Base-by-base conservation (phyloP, 495 filamentous ascomycete species). In the Talaromyces wortmannii region DNA sequence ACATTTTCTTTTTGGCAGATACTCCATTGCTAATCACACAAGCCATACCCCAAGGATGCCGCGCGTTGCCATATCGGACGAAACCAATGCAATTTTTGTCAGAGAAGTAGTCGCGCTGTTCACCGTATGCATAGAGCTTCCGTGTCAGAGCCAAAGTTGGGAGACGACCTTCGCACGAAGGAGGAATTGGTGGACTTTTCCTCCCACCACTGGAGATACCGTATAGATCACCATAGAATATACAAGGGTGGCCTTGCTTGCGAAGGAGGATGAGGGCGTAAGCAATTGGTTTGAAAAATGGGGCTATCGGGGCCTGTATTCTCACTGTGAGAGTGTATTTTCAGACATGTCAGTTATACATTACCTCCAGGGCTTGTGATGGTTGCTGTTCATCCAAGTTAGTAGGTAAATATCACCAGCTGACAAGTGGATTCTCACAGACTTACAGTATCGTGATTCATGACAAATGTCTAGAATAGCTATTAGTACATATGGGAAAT, bases 201-300 rank as follows among this genome's bases (percentile, higher is more conserved):
- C 78, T 67, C 36, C 58, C 59, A 48, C 62, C 66, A 10, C 69
- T 78, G 56, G 75, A 66, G 56, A 86, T 83, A n/a, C 87, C 86
- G 63, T 88, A 90, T 8, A 90, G 59, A 58, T 91, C 87, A 31
- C 87, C 87, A 62, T 85, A 90, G 63, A 87, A 91, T 50, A 89
- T 59, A 58, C 85, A 90, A 0, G 87, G 87, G 55, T 84, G 85
- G 33, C 87, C 86, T 11, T 74, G 65, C 40, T 73, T 63, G 18
- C 85, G 83, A 16, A 90, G 79, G 13, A 90, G 81, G 53, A 89
- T 89, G 36, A 85, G 68, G 7, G 80, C 67, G 57, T 86, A 83
- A 31, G 81, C 80, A 10, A 84, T 65, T 2, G 81, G 75, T 58
- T 84, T 81, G 71, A 86, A 87, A 61, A 74, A 78, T 3, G 68